Evolutionary conservation across 768 basidiomycete genomes (phyloP).

Genomic region (Leccinum broughii): DNA sequence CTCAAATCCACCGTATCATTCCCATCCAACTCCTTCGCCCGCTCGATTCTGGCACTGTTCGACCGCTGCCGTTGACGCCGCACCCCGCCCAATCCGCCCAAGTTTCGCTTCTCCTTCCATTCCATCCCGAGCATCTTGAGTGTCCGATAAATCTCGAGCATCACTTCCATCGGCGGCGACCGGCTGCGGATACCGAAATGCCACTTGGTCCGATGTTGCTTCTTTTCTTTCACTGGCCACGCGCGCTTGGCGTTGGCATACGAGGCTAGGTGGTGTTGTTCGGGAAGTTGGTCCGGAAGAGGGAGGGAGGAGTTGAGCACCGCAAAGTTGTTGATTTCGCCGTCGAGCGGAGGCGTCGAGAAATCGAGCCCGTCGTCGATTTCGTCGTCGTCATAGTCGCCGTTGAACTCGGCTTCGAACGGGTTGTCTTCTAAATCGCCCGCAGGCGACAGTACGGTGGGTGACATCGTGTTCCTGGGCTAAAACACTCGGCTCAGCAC

Average conservation of each 20-base stretch:
- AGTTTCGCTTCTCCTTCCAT: conserved; percentile 89
- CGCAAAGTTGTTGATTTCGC: conserved; percentile 66
- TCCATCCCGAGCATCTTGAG: conserved; percentile 91
- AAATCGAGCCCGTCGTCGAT: conserved; percentile 55
- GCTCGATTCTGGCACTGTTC: conserved; percentile 53
- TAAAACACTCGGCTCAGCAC: conserved; percentile 26
- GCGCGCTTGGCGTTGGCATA: conserved; percentile 53
- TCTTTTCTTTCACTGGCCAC: conserved; percentile 59
- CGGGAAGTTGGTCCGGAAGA: conserved; percentile 59
- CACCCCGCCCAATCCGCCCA: conserved; percentile 69
- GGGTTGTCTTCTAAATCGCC: conserved; percentile 72
- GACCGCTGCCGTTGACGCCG: conserved; percentile 32
- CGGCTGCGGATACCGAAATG: conserved; percentile 97
- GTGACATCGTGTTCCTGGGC: conserved; percentile 73
- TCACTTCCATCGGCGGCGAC: conserved; percentile 97
- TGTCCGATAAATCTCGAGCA: conserved; percentile 97
- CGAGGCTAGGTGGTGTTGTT: conserved; percentile 70
- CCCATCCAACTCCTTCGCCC: conserved; percentile 63
- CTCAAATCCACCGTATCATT: conserved; percentile 59
- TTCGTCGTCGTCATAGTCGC: conserved; percentile 47
- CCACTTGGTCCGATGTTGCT: conserved; percentile 85
- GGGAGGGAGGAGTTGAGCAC: conserved; percentile 90
- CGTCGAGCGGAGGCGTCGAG: conserved; percentile 39
- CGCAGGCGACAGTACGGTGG: conserved; percentile 63
- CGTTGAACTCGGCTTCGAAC: conserved; percentile 72